phyloP scores from a whole-genome alignment of 1,284 basidiomycete species.

The Ustilago curta region DNA sequence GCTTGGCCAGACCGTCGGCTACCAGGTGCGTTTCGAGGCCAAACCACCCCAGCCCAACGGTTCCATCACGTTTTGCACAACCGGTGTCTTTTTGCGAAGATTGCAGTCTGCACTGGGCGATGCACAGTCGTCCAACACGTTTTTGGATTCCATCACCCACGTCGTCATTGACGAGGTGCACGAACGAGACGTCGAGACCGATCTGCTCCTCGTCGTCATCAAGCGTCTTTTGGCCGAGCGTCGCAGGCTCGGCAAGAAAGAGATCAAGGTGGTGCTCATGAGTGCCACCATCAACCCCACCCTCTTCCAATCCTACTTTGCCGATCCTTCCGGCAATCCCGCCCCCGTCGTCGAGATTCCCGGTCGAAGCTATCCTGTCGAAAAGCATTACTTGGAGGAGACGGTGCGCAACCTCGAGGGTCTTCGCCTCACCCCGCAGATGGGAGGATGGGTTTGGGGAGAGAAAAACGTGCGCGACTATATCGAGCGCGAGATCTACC shows the following conservation, averaged over 20 bases:
- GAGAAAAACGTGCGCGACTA: constrained; percentile 84
- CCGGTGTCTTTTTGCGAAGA: constrained; percentile 87
- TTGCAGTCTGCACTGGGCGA: constrained; percentile 80
- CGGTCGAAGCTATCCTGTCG: constrained; percentile 91
- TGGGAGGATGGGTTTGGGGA: constrained; percentile 78
- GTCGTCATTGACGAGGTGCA: constrained; percentile 96
- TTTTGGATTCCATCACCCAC: constrained; percentile 86
- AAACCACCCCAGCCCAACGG: constrained; percentile 85
- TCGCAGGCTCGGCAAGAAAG: constrained; percentile 76
- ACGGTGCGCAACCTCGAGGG: constrained; percentile 72
- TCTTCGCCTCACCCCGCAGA: constrained; percentile 58
- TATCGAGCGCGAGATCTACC: constrained; percentile 75
- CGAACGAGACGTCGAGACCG: constrained; percentile 94
- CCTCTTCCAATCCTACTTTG: constrained; percentile 89
- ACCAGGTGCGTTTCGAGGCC: constrained; percentile 91
- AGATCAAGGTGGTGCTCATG: constrained; percentile 92
- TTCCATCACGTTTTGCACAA: constrained; percentile 90
- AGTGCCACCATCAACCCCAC: constrained; percentile 93
- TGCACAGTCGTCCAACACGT: constrained; percentile 56
- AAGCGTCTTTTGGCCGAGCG: constrained; percentile 86
- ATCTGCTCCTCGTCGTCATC: constrained; percentile 88
- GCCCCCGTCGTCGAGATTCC: constrained; percentile 86
- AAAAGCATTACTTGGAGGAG: constrained; percentile 84
- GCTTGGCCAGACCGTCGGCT: constrained; percentile 83
- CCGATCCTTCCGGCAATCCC: constrained; percentile 72